Evolutionary conservation across 1,284 basidiomycete species (phyloP), one percentile per base, ranked within the genome.

Genomic region (Pseudozyma flocculosa): DNA sequence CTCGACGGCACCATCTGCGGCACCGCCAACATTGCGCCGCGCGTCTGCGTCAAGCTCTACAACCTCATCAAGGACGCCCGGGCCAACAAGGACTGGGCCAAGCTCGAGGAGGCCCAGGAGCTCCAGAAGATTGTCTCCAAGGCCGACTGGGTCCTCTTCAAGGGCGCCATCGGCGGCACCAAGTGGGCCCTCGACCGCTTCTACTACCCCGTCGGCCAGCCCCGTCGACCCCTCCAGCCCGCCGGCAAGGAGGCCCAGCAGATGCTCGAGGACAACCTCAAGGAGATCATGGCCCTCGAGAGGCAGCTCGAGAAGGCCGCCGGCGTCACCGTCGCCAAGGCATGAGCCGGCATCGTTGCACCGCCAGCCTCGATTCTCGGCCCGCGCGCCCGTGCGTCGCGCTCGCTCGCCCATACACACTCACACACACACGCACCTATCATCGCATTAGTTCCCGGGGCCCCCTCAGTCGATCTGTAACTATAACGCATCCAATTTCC

Each of bases 91-190:
- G 43, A 54, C 34, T 60, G 43, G 41, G 45, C 42, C 10, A 53
- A 57, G 43, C 83, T 92, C 43, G 78, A 82, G 2, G 85, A 89
- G 77, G 88, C 89, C 0, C 86, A 88, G 70, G 82, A 81, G 23
- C 76, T 93, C 40, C 90, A 93, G 78, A 88, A 86, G 24, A 84
- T 91, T 55, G 82, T 89, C 45, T 87, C 88, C 21, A 85, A 84
- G 30, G 89, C 86, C 3, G 91, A 94, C 75, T 86, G 82, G 61
- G 88, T 88, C 14, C 87, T 91, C 69, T 84, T 87, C 24, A 88
- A 88, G 75, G 80, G 85, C 3, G 88, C 87, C 4, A 88, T 93
- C 65, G 81, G 87, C 1, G 90, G 90, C 8, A 91, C 88, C 14
- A 94, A 94, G 80, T 87, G 82, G 76, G 82, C 89, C 46, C 79